Evolutionary conservation across 2,329 filamentous ascomycete genomes (phyloP), one percentile per base, ranked within the genome.

Genomic region (Furcasterigmium furcatum): DNA sequence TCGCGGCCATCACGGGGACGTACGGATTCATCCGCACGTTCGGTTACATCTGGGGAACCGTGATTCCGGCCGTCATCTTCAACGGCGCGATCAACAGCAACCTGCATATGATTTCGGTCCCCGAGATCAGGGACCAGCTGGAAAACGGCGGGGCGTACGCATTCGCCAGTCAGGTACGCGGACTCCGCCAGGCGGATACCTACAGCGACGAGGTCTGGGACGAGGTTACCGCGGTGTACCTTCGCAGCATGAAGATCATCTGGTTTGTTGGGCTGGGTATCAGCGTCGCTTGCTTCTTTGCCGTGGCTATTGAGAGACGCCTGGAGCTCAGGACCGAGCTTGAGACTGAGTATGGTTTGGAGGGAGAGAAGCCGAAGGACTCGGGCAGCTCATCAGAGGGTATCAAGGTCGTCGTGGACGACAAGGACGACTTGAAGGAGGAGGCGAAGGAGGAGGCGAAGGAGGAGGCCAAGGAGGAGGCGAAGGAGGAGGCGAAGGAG

Each of bases 11-110:
- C 0, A 68, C 68, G 3, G 63, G 58, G 2, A 66, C 68, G 35
- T 74, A 66, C 61, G 56, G 61, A 1, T 79, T 79, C 46, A 55
- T 73, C 46, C 66, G 74, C 30, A 67, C 58, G 43, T 68, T 79
- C 25, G 76, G 75, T 3, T 55, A 61, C 16, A 66, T 71, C 4
- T 70, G 75, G 57, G 75, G 72, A 8, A 63, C 72, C 2, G 60
- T 71, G 0, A 66, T 79, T 19, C 65, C 69, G 0, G 63, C 62
- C 2, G 60, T 64, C 4, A 60, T 74, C 22, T 75, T 70, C 53
- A 13, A 5, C 30, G 21, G 39, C 41, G 49, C 55, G 4, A 44
- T 49, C 3, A 44, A 53, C 29, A 44, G 27, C 1, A 18, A 24
- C 4, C 30, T 51, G 12, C 9, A 46, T n/a, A 3, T 46, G 30